These are phyloP conservation scores for Arthroderma sp. DNA, from an alignment of 2,329 filamentous ascomycete genomes.

Conservation along the genomic window DNA sequence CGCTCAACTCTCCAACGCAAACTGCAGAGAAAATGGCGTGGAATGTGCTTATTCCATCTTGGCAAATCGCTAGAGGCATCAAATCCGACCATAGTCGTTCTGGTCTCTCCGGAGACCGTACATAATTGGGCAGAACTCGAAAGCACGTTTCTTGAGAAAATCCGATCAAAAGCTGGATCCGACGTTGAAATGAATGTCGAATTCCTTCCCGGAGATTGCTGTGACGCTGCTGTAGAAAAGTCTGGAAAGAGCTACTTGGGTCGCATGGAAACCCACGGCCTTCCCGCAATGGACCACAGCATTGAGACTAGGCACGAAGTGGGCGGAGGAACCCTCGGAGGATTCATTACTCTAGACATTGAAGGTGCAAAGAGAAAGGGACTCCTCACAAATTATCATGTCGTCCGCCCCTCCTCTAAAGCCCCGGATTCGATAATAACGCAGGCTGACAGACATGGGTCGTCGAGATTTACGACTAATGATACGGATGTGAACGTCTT, in stretches of 20 bases:
- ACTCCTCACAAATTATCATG: constrained; percentile 9
- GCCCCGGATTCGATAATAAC: too few species aligned
- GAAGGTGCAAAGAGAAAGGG: constrained; percentile 4
- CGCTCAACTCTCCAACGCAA: background rate
- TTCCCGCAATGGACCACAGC: constrained; percentile 5
- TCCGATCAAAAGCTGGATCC: background rate
- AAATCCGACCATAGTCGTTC: constrained; percentile 5
- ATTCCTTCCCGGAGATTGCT: constrained; percentile 7
- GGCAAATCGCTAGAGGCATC: background rate
- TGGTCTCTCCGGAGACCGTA: constrained; percentile 1
- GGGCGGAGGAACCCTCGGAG: constrained; percentile 10
- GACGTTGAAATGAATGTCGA: constrained; percentile 6
- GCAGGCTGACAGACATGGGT: background rate
- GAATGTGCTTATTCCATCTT: constrained; percentile 4
- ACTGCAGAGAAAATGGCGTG: constrained; percentile 1
- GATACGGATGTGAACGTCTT: background rate
- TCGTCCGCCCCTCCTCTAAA: background rate
- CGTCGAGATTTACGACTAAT: background rate
- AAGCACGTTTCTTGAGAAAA: background rate
- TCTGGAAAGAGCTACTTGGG: background rate
- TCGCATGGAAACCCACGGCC: background rate
- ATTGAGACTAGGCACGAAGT: constrained; percentile 6
- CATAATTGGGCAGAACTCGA: constrained; percentile 5
- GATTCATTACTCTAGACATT: constrained; percentile 7
- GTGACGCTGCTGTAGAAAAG: background rate